These are phyloP conservation scores for Candida chauliodis DNA, from an alignment of 805 yeast species.

Conservation along the genomic window DNA sequence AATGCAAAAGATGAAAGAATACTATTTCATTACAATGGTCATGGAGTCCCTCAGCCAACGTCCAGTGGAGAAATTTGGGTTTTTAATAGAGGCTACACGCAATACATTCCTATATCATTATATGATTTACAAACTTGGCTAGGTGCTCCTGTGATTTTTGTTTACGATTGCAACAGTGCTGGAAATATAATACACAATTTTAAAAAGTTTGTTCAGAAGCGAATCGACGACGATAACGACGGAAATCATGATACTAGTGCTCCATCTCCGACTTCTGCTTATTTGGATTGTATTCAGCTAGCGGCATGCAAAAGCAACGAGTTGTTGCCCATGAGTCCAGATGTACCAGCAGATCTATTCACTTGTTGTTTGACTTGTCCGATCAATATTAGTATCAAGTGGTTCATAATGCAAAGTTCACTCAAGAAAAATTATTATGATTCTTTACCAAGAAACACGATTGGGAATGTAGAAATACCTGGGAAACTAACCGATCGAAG, in stretches of 20 bases:
- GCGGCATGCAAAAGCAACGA: constrained; percentile 92
- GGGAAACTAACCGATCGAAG: constrained; percentile 90
- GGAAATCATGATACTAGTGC: constrained; percentile 48
- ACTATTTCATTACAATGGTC: constrained; percentile 94
- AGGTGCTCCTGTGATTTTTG: constrained; percentile 96
- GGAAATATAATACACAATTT: constrained; percentile 90
- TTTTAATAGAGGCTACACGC: constrained; percentile 94
- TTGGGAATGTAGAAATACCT: constrained; percentile 69
- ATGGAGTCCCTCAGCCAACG: constrained; percentile 97
- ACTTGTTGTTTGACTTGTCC: constrained; percentile 96
- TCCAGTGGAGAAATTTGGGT: constrained; percentile 98
- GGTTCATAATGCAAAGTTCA: constrained; percentile 86
- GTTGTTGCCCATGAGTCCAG: constrained; percentile 86
- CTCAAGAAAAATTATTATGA: constrained; percentile 49
- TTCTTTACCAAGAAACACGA: constrained; percentile 43
- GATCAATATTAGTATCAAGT: constrained; percentile 85
- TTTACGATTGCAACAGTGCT: constrained; percentile 91
- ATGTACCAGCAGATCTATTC: constrained; percentile 91
- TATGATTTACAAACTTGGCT: constrained; percentile 95
- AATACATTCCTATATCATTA: constrained; percentile 93
- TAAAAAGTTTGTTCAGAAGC: constrained; percentile 82
- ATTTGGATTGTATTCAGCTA: constrained; percentile 83
- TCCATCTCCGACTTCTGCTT: constrained; percentile 64
- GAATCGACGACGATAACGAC: constrained; percentile 82
- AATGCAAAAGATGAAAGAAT: constrained; percentile 92